Percentiles rank a stretch among this genome's conserved stretches.
Conservation (phyloP, 1,139 yeast genomes). For the Spathaspora sp. region DNA sequence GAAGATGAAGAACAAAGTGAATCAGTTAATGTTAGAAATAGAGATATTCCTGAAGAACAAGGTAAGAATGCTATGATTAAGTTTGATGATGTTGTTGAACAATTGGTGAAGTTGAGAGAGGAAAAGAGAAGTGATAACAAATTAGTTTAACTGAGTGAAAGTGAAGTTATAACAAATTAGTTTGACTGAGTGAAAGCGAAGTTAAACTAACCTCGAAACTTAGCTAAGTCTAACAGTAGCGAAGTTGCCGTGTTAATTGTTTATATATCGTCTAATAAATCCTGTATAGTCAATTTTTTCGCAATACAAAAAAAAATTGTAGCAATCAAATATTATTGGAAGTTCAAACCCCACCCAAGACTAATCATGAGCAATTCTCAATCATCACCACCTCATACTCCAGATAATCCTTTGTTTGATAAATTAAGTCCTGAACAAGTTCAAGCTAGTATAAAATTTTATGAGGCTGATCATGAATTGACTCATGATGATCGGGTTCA, state of each 20-base stretch:
- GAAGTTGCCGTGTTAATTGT: too few species aligned
- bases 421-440: conserved; percentile 33
- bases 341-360: not conserved
- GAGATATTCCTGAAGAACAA: conserved; percentile 82
- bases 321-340: not conserved
- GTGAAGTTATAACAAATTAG: not conserved
- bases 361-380: not conserved
- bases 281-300: not conserved
- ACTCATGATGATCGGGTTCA: conserved; percentile 29
- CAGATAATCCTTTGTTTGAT: conserved; percentile 10
- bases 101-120: conserved; percentile 61
- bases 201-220: too few species aligned
- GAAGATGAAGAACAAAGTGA: conserved; percentile 79
- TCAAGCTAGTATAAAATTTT: conserved; percentile 38
- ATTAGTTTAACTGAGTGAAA: conserved; percentile 21
- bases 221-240: too few species aligned
- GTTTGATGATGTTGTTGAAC: conserved; percentile 67
- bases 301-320: not conserved
- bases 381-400: not conserved
- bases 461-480: conserved; percentile 42
- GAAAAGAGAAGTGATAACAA: conserved; percentile 71
- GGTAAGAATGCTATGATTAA: conserved; percentile 83
- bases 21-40: conserved; percentile 87
- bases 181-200: too few species aligned
- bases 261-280: too few species aligned